A percentile compares a stretch with the other conserved stretches of the same genome.
Conservation (phyloP, 192 early-diverging fungal species). For the Rhizophagus clarus region DNA sequence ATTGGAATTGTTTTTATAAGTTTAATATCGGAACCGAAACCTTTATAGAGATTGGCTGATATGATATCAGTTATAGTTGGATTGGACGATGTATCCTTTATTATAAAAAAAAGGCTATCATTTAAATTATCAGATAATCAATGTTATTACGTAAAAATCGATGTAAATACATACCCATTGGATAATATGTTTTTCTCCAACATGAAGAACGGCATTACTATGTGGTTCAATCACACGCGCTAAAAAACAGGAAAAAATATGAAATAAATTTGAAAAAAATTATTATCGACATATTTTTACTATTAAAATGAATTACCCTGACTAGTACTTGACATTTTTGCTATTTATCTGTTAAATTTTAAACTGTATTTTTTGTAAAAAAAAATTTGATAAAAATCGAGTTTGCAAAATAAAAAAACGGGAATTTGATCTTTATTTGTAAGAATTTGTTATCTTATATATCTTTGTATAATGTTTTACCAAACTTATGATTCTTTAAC, state of each 20-base stretch:
- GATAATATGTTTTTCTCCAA: neutral
- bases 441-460: neutral
- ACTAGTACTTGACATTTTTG: too few relatives aligned
- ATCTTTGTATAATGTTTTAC: neutral
- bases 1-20: neutral
- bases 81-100: neutral
- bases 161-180: neutral
- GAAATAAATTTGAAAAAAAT: neutral
- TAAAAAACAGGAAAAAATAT: neutral
- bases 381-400: too few relatives aligned
- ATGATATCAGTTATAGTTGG: neutral
- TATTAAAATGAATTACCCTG: neutral
- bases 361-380: too few relatives aligned
- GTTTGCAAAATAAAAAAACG: neutral
- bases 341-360: too few relatives aligned
- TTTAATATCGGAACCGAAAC: neutral
- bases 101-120: neutral
- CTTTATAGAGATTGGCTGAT: neutral
- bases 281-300: neutral
- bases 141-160: too few relatives aligned
- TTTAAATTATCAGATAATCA: neutral
- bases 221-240: slow-evolving; percentile 9
- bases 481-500: neutral
- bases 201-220: neutral
- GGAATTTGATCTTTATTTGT: neutral